Conservation (phyloP, 345 rosid genomes). For the Salix koriyanagi region DNA sequence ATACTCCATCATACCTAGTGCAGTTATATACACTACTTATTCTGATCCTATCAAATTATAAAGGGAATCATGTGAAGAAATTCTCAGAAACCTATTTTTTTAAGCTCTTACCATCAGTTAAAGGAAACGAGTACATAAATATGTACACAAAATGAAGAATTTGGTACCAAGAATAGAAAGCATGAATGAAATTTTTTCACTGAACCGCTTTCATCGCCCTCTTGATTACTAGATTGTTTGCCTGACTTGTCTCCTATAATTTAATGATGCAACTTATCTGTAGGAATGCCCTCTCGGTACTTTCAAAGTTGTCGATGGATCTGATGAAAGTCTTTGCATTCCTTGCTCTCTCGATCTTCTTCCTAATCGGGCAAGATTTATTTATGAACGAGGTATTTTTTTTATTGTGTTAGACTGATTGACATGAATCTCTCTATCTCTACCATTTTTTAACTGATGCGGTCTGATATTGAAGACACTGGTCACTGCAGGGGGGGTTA, state of each 20-base stretch:
- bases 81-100: too few species aligned
- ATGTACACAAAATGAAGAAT: not conserved
- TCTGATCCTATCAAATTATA: too few species aligned
- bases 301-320: constrained; percentile 79
- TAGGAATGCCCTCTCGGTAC: constrained; percentile 99
- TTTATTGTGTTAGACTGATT: not conserved
- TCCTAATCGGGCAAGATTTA: constrained; percentile 77
- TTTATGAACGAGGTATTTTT: constrained; percentile 72
- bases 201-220: not conserved
- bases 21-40: too few species aligned
- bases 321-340: constrained; percentile 73
- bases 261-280: constrained; percentile 11
- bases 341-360: constrained; percentile 78
- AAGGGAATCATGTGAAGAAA: too few species aligned
- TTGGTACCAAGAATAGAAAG: too few species aligned
- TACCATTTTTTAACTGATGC: not conserved
- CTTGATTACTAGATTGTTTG: not conserved
- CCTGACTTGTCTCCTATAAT: not conserved
- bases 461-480: constrained; percentile 21
- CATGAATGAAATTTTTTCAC: not conserved
- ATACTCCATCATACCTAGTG: too few species aligned
- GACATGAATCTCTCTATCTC: constrained; percentile 5
- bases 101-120: too few species aligned
- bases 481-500: constrained; percentile 71
- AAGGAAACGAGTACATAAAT: not conserved